Base-by-base conservation (phyloP, 768 basidiomycete species). In the Rhodotorula taiwanensis region DNA sequence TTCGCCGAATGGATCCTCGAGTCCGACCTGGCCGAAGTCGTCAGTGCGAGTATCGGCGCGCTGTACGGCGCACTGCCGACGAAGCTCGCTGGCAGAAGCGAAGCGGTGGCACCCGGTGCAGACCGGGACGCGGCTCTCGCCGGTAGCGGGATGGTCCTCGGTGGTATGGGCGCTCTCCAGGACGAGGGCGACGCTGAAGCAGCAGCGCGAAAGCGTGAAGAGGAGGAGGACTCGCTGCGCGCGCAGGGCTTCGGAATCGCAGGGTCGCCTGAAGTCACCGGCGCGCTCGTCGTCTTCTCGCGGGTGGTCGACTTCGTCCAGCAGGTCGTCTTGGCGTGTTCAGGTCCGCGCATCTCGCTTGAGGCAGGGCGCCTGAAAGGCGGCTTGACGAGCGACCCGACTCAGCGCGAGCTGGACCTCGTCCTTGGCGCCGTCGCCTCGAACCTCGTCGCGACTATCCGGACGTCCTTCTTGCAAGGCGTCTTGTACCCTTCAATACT, bases 21-120 rank as follows among this genome's bases (percentile, higher is more conserved):
- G 72, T 89, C 92, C n/a, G 94, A 97, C 76, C 94, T 95, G 75
- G 89, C 91, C n/a, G 92, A 97, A 67, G 94, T 98, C 16, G 82
- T 98, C 50, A 90, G 86, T 23, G 94, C 94, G 5, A 91, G 92
- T 21, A 75, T 98, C 16, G 86, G 90, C 6, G 94, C 94, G 0
- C 87, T 94, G 3, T 97, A 94, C 73, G 95, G 91, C 4, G 77
- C 91, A 4, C 79, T 98, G 16, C 94, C 94, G 0, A 83, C 84
- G 25, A 95, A 95, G 76, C 80, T 98, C 45, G 84, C 83, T 55
- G 83, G 95, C 63, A 55, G 63, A 8, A 16, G 51, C 1, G 56
- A 49, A 0, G 9, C 36, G 9, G 36, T 16, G 9, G 5, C 41
- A 5, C 41, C 49, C 18, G 10, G 36, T 0, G 44, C 14, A 7